A percentile compares a stretch with the other conserved stretches of the same genome.
Conservation (phyloP, 1,284 basidiomycete genomes). For the Sporisorium sorghi region DNA sequence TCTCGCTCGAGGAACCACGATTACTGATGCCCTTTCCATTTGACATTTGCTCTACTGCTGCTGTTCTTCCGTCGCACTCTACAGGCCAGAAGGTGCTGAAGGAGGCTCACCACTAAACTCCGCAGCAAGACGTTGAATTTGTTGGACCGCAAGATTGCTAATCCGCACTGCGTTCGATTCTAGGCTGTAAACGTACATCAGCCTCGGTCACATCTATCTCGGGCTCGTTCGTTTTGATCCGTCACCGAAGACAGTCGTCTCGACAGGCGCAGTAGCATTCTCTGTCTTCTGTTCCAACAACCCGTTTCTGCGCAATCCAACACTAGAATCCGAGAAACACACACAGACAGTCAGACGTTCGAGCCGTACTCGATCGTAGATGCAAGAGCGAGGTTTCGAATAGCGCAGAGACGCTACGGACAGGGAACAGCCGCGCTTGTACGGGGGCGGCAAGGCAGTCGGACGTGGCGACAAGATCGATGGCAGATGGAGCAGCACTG, state of each 20-base stretch:
- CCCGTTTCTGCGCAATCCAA: constrained; percentile 23
- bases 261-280: background rate
- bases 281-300: background rate
- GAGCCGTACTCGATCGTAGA: background rate
- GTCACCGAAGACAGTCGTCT: background rate
- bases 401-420: background rate
- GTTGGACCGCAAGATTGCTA: background rate
- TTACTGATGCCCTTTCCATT: background rate
- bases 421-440: background rate
- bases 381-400: background rate
- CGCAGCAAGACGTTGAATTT: background rate
- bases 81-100: constrained; percentile 58
- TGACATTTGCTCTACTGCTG: background rate
- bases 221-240: too few species aligned
- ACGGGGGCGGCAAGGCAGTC: background rate
- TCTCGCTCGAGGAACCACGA: background rate
- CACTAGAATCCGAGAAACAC: constrained; percentile 19
- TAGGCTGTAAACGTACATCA: background rate
- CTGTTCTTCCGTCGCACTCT: background rate
- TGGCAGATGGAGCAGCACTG: background rate
- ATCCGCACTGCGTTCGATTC: background rate
- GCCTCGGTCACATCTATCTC: background rate
- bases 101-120: constrained; percentile 52
- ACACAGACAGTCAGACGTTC: background rate
- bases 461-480: background rate